These are phyloP conservation scores for Orbilia brochopaga DNA, from an alignment of 2,329 filamentous ascomycete genomes.

Conservation along the genomic window DNA sequence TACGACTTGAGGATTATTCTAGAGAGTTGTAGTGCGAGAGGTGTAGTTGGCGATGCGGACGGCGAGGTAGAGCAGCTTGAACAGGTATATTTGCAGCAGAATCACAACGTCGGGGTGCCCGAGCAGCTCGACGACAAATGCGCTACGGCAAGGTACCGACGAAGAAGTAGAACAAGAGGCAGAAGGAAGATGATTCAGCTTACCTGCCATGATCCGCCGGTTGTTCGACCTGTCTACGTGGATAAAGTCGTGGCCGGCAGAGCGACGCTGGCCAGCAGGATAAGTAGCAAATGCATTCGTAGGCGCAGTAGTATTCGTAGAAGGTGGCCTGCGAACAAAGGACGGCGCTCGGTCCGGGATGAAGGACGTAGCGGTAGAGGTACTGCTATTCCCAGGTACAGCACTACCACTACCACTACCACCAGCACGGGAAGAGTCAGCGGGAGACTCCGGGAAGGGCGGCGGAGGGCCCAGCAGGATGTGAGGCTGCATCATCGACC, in stretches of 20 bases:
- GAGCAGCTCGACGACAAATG: constrained; percentile 10
- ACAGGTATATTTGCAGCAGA: constrained; percentile 45
- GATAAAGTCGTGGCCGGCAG: constrained; percentile 46
- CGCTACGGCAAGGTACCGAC: constrained; percentile 3
- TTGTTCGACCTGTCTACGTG: constrained; percentile 51
- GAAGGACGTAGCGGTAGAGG: constrained; percentile 23
- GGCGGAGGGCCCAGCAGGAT: constrained; percentile 33
- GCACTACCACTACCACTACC: constrained; percentile 3
- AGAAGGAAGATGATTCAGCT: constrained; percentile 1
- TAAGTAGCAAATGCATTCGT: no score
- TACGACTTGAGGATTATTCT: no score
- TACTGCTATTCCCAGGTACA: no score
- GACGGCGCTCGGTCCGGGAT: constrained; percentile 41
- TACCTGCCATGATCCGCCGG: constrained; percentile 50
- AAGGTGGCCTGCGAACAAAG: constrained; percentile 20
- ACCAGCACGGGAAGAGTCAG: constrained; percentile 5
- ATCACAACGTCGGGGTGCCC: constrained; percentile 39
- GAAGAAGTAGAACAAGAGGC: not conserved
- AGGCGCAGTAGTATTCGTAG: constrained; percentile 18
- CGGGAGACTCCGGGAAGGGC: constrained; percentile 9
- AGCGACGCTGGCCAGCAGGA: constrained; percentile 28
- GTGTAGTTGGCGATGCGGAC: constrained; percentile 28
- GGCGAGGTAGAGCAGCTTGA: constrained; percentile 40
- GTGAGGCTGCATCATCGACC: constrained; percentile 46
- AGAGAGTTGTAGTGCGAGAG: no score